A percentile compares a stretch with the other conserved stretches of the same genome.
phyloP scores from a whole-genome alignment of 257 asterid genomes.

The Solanum chiquidenum region DNA sequence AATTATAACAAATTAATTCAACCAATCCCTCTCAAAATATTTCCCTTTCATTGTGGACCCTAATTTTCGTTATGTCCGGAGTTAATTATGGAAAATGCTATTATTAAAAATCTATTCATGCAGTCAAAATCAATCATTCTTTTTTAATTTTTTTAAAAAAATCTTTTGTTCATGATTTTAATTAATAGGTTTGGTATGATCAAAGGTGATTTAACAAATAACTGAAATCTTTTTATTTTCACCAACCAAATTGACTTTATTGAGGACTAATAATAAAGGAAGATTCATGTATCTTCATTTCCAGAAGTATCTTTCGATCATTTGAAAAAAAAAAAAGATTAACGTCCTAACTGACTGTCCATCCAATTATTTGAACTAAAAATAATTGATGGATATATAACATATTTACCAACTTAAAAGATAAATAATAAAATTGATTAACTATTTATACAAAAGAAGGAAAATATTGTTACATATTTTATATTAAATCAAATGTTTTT shows the following conservation, averaged over 20 bases:
- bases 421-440: background rate
- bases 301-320: background rate
- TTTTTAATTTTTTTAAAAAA: background rate
- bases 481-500: background rate
- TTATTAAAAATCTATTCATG: background rate
- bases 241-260: conserved; percentile 35
- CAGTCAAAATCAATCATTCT: conserved; percentile 10
- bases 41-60: conserved; percentile 28
- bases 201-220: conserved; percentile 5
- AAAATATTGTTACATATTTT: background rate
- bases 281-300: background rate
- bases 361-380: background rate
- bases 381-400: background rate
- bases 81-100: conserved; percentile 28
- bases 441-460: background rate
- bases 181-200: background rate
- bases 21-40: conserved; percentile 14
- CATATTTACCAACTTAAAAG: background rate
- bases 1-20: conserved; percentile 28
- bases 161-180: background rate
- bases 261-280: background rate
- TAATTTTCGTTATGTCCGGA: conserved; percentile 37
- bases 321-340: background rate
- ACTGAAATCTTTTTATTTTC: conserved; percentile 7
- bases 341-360: background rate